These are phyloP conservation scores for Huntiella abstrusa DNA, from an alignment of 2,329 filamentous ascomycete genomes.

Conservation along the genomic window DNA sequence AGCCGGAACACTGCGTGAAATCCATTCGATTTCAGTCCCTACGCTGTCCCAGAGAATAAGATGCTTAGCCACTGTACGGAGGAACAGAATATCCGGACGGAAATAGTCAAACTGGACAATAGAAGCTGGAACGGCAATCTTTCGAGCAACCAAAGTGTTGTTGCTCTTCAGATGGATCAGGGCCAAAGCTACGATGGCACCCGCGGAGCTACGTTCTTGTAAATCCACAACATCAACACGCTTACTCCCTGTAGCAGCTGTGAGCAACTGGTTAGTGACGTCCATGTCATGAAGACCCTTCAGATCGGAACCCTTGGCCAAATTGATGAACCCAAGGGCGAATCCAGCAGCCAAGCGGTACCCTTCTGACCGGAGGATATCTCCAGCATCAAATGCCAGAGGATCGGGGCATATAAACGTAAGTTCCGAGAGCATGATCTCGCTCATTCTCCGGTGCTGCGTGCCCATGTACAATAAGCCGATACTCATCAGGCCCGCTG, in stretches of 20 bases:
- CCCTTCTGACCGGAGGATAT: slow-evolving; percentile 76
- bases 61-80: slow-evolving; percentile 76
- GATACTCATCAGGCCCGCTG: slow-evolving; percentile 92
- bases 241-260: slow-evolving; percentile 72
- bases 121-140: slow-evolving; percentile 85
- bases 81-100: slow-evolving; percentile 74
- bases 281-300: slow-evolving; percentile 86
- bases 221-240: slow-evolving; percentile 85
- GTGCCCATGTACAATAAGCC: slow-evolving; percentile 86
- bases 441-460: slow-evolving; percentile 94
- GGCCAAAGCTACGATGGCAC: slow-evolving; percentile 75
- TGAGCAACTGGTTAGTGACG: slow-evolving; percentile 70
- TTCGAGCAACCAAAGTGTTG: slow-evolving; percentile 67
- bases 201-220: slow-evolving; percentile 78
- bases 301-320: slow-evolving; percentile 76
- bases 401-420: slow-evolving; percentile 39
- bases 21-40: slow-evolving; percentile 53
- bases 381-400: slow-evolving; percentile 55
- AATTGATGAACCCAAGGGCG: slow-evolving; percentile 81
- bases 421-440: slow-evolving; percentile 96
- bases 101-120: slow-evolving; percentile 88
- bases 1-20: slow-evolving; percentile 51
- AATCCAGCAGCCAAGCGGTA: slow-evolving; percentile 90
- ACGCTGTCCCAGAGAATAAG: slow-evolving; percentile 87
- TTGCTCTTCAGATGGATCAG: slow-evolving; percentile 97